Evolutionary conservation across 345 rosid species (phyloP).

Genomic region (Pelargonium nanum): DNA sequence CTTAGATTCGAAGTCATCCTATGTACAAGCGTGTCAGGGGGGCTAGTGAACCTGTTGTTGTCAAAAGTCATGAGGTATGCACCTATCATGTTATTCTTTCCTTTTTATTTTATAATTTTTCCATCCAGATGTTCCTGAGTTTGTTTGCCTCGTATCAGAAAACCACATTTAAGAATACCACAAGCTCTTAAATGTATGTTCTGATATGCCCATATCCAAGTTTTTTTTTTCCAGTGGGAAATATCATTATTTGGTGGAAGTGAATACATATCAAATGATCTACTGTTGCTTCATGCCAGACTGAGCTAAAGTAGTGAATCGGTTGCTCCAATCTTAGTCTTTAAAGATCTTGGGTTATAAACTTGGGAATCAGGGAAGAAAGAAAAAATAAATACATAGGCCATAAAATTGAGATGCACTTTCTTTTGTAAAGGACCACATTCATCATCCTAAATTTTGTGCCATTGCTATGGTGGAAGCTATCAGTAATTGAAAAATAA

Average conservation of each 20-base stretch:
- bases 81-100: neutral
- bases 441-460: neutral
- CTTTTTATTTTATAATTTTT: neutral
- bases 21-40: constrained; percentile 55
- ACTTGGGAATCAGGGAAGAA: neutral
- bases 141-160: neutral
- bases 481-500: neutral
- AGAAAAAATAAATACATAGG: neutral
- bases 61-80: constrained; percentile 80
- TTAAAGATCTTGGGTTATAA: neutral
- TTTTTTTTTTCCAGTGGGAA: neutral
- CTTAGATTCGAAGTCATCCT: constrained; percentile 67
- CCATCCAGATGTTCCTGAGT: neutral
- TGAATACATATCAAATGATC: neutral
- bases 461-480: neutral
- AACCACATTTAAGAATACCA: neutral
- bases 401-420: neutral
- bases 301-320: neutral
- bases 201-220: neutral
- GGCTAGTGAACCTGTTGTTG: constrained; percentile 78
- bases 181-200: neutral
- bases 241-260: neutral
- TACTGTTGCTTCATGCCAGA: neutral
- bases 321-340: neutral
- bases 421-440: neutral